Conservation (phyloP, 352 stramenopile species). For the Pythium sp. region DNA sequence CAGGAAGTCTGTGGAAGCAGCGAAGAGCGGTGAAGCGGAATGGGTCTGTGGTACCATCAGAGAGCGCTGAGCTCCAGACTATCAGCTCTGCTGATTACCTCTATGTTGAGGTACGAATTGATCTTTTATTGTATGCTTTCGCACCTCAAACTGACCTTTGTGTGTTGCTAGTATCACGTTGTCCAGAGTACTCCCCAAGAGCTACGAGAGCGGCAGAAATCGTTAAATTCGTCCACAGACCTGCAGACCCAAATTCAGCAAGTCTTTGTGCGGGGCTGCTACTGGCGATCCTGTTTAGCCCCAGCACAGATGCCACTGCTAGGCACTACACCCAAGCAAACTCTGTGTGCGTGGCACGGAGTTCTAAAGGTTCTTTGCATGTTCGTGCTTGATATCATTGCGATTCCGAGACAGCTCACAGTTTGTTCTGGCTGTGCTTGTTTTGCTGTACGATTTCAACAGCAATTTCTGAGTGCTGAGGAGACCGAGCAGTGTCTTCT, state of each 20-base stretch:
- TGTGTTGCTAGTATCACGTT: slow-evolving; percentile 14
- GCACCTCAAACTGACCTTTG: not conserved
- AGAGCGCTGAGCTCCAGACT: slow-evolving; percentile 1
- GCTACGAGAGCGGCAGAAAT: not conserved
- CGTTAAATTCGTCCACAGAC: not conserved
- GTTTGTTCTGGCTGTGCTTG: not conserved
- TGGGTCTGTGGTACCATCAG: not conserved
- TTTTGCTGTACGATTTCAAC: not conserved
- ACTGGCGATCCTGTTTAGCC: slow-evolving; percentile 36
- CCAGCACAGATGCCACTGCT: not conserved
- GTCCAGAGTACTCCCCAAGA: not conserved
- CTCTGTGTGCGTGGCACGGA: slow-evolving; percentile 32
- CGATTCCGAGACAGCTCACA: not conserved
- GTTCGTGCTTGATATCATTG: not conserved
- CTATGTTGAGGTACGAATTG: slow-evolving; percentile 15
- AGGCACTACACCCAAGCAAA: not conserved
- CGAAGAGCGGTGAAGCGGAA: slow-evolving; percentile 2
- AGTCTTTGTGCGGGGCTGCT: slow-evolving; percentile 22
- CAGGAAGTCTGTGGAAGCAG: slow-evolving; percentile 20
- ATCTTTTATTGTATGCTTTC: not conserved
- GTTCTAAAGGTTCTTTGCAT: slow-evolving; percentile 21
- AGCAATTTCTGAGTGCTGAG: slow-evolving; percentile 24
- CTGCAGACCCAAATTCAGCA: slow-evolving; percentile 12
- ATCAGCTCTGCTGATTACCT: slow-evolving; percentile 12
- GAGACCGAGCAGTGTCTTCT: slow-evolving; percentile 32